These are phyloP conservation scores for Fusarium multiceps DNA, from an alignment of 2,329 filamentous ascomycete genomes.

Conservation along the genomic window DNA sequence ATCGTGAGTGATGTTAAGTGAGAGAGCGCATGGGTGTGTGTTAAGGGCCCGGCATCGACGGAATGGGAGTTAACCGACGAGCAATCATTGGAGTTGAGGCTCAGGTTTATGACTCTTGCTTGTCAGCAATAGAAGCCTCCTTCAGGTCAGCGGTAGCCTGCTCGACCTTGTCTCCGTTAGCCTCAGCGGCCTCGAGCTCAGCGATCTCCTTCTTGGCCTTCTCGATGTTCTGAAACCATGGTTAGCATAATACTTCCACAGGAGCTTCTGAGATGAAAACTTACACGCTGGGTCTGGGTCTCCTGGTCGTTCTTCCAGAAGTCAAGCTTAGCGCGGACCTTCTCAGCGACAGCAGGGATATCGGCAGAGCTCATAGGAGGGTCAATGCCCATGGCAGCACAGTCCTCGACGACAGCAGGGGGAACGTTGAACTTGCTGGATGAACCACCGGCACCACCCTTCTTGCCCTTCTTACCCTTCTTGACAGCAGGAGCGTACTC, in stretches of 20 bases:
- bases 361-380: slow-evolving; percentile 89
- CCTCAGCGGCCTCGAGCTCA: slow-evolving; percentile 74
- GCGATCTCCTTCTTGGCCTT: slow-evolving; percentile 97
- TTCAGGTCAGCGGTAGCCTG: slow-evolving; percentile 64
- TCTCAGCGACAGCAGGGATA: slow-evolving; percentile 82
- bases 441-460: slow-evolving; percentile 61
- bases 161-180: slow-evolving; percentile 65
- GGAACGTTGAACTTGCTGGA: slow-evolving; percentile 81
- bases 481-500: slow-evolving; percentile 85
- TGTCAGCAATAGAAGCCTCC: slow-evolving; percentile 64
- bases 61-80: slow-evolving; percentile 28
- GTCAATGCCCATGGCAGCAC: slow-evolving; percentile 84
- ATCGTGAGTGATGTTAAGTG: slow-evolving; percentile 7
- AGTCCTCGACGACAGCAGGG: slow-evolving; percentile 91
- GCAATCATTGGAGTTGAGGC: neutral
- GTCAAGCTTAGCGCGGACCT: slow-evolving; percentile 90
- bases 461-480: slow-evolving; percentile 89
- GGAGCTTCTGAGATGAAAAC: slow-evolving; percentile 49
- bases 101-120: slow-evolving; percentile 58
- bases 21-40: slow-evolving; percentile 5
- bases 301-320: slow-evolving; percentile 93
- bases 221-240: slow-evolving; percentile 80
- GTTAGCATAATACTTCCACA: slow-evolving; percentile 45
- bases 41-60: slow-evolving; percentile 20
- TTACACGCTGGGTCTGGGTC: slow-evolving; percentile 88